Base-by-base conservation (phyloP, 352 stramenopile genomes). In the Phytopythium litorale region DNA sequence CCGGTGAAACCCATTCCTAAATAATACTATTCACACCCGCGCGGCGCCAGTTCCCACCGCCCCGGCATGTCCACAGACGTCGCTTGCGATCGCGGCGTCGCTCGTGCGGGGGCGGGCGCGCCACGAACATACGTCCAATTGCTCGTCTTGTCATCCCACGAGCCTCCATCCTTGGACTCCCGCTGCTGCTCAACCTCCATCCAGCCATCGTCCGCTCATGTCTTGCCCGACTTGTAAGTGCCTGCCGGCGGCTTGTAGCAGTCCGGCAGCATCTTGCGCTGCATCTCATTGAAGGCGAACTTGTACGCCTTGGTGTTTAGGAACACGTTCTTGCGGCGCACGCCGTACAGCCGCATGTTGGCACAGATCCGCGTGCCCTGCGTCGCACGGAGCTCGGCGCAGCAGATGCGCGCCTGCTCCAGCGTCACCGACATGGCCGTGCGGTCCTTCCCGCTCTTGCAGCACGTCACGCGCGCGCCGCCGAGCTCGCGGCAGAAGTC, bases 361-460 rank as follows among this genome's bases (percentile, higher is more conserved):
- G 84, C 75, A 38, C 78, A 87, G 9, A 94, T 59, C 23, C 72
- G 68, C 58, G 81, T 73, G 35, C 70, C 71, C 58, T 90, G 78
- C 8, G 80, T 76, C 2, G 81, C 76, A 32, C 84, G 73, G 3
- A 91, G 65, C 56, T 87, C 79, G 16, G 71, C 71, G 23, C 70
- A 84, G 53, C 81, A 77, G 28, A 92, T 70, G 32, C 84, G 76
- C 19, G 79, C 76, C 58, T 98, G 88, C 70, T 98, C 97, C 38
- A 98, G 85, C 32, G 96, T 98, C 30, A 98, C 88, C 49, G 97
- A 97, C 97, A 99, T 99, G 23, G 94, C 96, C 32, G 97, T 99
- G 53, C 97, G 88, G 74, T 99, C 96, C 70, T 99, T 99, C 18
- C 96, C 96, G 65, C 82, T 97, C 73, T 99, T 99, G 73, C 97